Evolutionary conservation across 2,329 filamentous ascomycete genomes (phyloP).

Genomic region (Parascedosporium putredinis): DNA sequence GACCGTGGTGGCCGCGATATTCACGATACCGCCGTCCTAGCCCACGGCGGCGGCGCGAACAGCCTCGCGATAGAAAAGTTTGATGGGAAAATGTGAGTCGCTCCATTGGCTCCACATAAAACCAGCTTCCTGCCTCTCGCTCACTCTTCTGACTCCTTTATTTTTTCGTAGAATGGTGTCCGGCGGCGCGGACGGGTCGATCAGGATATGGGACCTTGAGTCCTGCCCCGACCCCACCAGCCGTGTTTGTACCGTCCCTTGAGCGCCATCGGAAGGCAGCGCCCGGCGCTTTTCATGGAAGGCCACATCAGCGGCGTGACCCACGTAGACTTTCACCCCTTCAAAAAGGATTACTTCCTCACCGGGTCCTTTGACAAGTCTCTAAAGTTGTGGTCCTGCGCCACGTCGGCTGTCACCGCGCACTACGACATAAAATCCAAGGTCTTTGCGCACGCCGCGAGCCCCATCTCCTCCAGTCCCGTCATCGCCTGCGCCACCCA

Average conservation of each 20-base stretch:
- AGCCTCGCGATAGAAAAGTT: conserved; percentile 72
- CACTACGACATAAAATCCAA: conserved; percentile 59
- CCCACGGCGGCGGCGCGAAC: conserved; percentile 71
- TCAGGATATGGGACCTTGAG: conserved; percentile 83
- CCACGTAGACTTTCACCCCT: conserved; percentile 67
- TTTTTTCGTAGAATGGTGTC: conserved; percentile 55
- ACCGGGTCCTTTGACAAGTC: conserved; percentile 70
- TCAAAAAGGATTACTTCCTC: conserved; percentile 65
- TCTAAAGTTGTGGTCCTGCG: conserved; percentile 64
- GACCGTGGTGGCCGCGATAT: background rate
- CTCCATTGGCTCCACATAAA: background rate
- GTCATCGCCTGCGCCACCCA: conserved; percentile 84
- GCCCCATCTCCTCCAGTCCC: conserved; percentile 59
- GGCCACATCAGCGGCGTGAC: conserved; percentile 63
- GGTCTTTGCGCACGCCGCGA: conserved; percentile 69
- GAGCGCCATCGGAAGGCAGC: conserved; percentile 36
- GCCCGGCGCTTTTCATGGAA: conserved; percentile 16
- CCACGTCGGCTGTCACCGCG: conserved; percentile 48
- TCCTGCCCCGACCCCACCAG: conserved; percentile 33
- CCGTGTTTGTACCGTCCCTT: conserved; percentile 43
- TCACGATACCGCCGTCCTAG: conserved; percentile 19
- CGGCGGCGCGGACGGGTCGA: conserved; percentile 73
- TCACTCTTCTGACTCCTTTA: too few species aligned
- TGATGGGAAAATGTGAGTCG: conserved; percentile 59
- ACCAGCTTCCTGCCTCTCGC: too few species aligned